Evolutionary conservation across 1,284 basidiomycete genomes (phyloP).

Genomic region (Tilletia caries): DNA sequence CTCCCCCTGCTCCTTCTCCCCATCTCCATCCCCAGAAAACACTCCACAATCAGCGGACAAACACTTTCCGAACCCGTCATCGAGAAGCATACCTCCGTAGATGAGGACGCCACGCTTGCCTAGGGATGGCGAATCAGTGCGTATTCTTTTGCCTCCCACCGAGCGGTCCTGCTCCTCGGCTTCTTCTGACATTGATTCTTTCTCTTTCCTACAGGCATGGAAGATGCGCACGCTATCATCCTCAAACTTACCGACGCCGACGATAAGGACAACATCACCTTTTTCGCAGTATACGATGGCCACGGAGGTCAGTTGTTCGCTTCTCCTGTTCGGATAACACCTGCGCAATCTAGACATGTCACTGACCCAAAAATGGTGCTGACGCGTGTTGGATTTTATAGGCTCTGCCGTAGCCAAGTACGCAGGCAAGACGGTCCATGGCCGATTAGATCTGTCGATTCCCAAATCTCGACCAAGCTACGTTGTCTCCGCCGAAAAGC

Average conservation of each 20-base stretch:
- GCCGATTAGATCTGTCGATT: slow-evolving; percentile 74
- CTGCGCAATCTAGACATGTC: too few relatives aligned
- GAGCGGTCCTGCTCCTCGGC: slow-evolving; percentile 7
- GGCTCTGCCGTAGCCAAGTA: slow-evolving; percentile 84
- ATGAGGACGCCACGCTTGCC: slow-evolving; percentile 72
- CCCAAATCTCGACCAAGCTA: slow-evolving; percentile 71
- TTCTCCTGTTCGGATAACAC: too few relatives aligned
- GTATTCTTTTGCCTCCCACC: slow-evolving; percentile 51
- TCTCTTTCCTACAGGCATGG: slow-evolving; percentile 79
- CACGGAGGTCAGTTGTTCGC: slow-evolving; percentile 73
- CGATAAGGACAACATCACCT: slow-evolving; percentile 55
- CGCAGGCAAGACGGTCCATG: slow-evolving; percentile 83
- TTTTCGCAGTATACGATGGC: slow-evolving; percentile 97
- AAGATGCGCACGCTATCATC: slow-evolving; percentile 85
- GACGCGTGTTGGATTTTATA: slow-evolving; percentile 53
- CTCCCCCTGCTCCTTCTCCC: neutral
- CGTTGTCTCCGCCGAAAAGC: slow-evolving; percentile 70
- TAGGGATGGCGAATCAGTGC: slow-evolving; percentile 98
- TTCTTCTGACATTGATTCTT: slow-evolving; percentile 23
- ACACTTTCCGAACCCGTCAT: slow-evolving; percentile 65
- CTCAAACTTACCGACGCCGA: slow-evolving; percentile 55
- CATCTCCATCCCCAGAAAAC: neutral
- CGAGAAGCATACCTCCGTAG: slow-evolving; percentile 72
- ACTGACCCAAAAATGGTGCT: too few relatives aligned
- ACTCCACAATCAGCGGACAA: slow-evolving; percentile 41